These are phyloP conservation scores for Leccinum pellstonianum DNA, from an alignment of 768 basidiomycete genomes.

Conservation along the genomic window DNA sequence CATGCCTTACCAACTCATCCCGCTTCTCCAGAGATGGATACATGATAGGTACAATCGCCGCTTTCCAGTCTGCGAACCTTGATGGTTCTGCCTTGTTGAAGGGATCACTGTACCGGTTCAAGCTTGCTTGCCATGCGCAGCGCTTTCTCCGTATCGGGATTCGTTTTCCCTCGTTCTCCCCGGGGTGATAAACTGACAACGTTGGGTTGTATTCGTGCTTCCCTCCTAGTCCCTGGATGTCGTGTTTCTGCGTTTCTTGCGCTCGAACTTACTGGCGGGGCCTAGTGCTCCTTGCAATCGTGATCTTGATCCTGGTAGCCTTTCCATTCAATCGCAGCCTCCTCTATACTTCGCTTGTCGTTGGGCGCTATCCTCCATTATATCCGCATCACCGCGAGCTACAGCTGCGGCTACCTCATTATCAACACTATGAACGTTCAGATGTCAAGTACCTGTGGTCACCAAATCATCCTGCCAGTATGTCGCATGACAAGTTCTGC, in stretches of 20 bases:
- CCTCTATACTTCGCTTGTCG: conserved; percentile 9
- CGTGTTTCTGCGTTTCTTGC: background rate
- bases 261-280: conserved; percentile 6
- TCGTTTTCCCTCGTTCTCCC: background rate
- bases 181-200: background rate
- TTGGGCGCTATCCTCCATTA: conserved; percentile 37
- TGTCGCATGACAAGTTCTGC: background rate
- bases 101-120: background rate
- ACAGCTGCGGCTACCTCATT: conserved; percentile 42
- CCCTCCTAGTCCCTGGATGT: conserved; percentile 2
- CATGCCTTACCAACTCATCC: background rate
- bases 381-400: conserved; percentile 37
- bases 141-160: background rate
- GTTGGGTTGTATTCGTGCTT: background rate
- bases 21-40: background rate
- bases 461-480: conserved; percentile 40
- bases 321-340: conserved; percentile 27
- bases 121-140: background rate
- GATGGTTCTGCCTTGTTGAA: background rate
- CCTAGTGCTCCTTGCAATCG: conserved; percentile 6
- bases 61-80: background rate
- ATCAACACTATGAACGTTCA: conserved; percentile 33
- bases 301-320: conserved; percentile 13
- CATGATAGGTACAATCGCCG: background rate
- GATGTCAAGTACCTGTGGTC: conserved; percentile 43